Conservation (phyloP, 2,329 filamentous ascomycete species). For the Alternaria metachromatica region DNA sequence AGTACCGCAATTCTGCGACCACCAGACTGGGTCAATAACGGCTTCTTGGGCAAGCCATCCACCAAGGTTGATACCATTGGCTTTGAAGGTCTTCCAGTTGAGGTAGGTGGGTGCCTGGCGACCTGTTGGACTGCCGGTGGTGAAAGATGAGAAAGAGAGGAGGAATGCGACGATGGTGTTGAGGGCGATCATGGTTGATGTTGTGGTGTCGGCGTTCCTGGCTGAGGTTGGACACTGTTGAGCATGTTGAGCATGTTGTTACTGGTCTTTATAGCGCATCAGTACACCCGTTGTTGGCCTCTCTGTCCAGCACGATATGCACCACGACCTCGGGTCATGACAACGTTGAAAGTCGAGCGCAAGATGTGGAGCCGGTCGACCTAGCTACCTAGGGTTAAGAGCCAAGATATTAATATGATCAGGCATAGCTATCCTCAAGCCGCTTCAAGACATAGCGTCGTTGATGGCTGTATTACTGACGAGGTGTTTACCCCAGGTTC, state of each 20-base stretch:
- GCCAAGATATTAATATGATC: background rate
- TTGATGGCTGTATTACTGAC: background rate
- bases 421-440: background rate
- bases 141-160: background rate
- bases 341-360: background rate
- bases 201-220: background rate
- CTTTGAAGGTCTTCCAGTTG: slow-evolving; percentile 26
- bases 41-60: slow-evolving; percentile 46
- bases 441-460: background rate
- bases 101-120: background rate
- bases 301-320: background rate
- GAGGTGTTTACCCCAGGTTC: background rate
- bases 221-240: background rate
- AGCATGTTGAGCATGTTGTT: background rate
- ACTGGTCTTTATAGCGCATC: background rate
- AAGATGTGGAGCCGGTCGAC: background rate
- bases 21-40: slow-evolving; percentile 36
- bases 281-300: background rate
- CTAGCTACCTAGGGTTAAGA: background rate
- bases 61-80: slow-evolving; percentile 37
- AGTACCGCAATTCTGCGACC: slow-evolving; percentile 23
- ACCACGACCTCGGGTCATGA: background rate
- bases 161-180: background rate
- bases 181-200: background rate
- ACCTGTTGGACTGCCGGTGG: background rate